Base-by-base conservation (phyloP, 2,329 filamentous ascomycete species). In the Trichophyton mentagrophytes region DNA sequence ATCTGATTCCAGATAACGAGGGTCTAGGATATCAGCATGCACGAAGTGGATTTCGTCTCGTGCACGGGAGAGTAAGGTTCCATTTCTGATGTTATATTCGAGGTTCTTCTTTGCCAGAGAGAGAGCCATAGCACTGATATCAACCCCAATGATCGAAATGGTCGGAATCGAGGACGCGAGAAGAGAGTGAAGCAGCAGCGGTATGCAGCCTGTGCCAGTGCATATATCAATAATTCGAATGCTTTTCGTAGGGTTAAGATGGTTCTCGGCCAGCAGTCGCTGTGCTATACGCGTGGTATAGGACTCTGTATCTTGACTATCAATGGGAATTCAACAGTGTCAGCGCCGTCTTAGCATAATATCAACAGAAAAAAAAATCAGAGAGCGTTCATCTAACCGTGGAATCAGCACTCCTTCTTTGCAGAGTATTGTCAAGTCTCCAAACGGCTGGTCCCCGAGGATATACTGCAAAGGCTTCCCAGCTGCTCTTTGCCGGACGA, bases 401-500 rank as follows among this genome's bases (percentile, higher is more conserved):
- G 93, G 93, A 65, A 97, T 95, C 61, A 99, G 77, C 3, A 97
- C 91, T 1, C 89, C 89, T 9, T 79, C 82, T 30, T 77, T 78
- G 69, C 91, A 96, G 60, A 80, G 75, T 53, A 99, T 87, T 47
- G 96, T 87, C 15, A 97, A 74, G 3, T 83, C 76, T 0, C 91
- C 92, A 74, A 99, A 97, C 1, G 87, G 93, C 71, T 96, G 90
- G 3, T 85, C 85, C 2, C 90, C 90, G 1, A 99, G 77, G 22
- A 97, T 80, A 70, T 97, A 97, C 72, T 97, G 93, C 38, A 99
- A 74, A 1, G 93, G 93, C 61, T 85, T 82, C 0, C 90, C 90
- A n/a, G 66, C 71, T 2, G 79, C 74, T 62, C 83, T 75, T 53
- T 70, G 66, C 20, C 59, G 58, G 59, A 74, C 80, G 68, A 77